A percentile compares a stretch with the other conserved stretches of the same genome.
phyloP scores from a whole-genome alignment of 768 basidiomycete species.

The Phylloporus arenicola region DNA sequence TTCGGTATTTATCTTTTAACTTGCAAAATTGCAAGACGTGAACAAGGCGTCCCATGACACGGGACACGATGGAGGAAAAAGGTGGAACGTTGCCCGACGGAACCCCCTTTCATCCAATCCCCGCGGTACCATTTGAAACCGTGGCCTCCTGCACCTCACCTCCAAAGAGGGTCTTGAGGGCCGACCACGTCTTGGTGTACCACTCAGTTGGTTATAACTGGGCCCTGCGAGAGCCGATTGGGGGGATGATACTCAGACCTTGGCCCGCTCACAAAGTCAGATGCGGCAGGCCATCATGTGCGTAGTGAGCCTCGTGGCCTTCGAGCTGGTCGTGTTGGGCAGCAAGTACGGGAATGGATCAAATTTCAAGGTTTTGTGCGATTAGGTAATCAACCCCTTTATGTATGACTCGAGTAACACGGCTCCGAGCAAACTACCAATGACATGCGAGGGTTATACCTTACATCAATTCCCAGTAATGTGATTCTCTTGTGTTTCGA shows the following conservation, averaged over 20 bases:
- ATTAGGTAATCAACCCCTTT: too few relatives aligned
- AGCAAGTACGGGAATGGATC: too few relatives aligned
- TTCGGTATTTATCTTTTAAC: background rate
- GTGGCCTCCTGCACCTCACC: conserved; percentile 12
- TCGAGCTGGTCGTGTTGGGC: conserved; percentile 35
- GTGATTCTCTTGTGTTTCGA: too few relatives aligned
- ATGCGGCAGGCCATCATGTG: conserved; percentile 35
- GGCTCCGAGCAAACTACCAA: too few relatives aligned
- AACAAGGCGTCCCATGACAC: conserved; percentile 4
- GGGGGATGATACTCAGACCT: conserved; percentile 72
- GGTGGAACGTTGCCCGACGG: background rate
- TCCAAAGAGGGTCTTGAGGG: conserved; percentile 36
- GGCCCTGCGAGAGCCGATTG: conserved; percentile 59
- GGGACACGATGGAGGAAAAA: conserved; percentile 11
- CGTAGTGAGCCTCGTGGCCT: conserved; percentile 52
- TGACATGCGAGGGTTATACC: too few relatives aligned
- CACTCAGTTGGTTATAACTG: conserved; percentile 51
- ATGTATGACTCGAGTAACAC: too few relatives aligned
- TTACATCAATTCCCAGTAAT: too few relatives aligned
- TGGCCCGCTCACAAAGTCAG: conserved; percentile 60
- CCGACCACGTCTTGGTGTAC: conserved; percentile 57
- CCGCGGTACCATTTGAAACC: conserved; percentile 46
- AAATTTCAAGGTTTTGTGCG: too few relatives aligned
- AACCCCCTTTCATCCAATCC: conserved; percentile 37
- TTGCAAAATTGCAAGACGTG: too few relatives aligned